Evolutionary conservation across 441 rosid species (phyloP).

Genomic region (Pelargonium hybrid): DNA sequence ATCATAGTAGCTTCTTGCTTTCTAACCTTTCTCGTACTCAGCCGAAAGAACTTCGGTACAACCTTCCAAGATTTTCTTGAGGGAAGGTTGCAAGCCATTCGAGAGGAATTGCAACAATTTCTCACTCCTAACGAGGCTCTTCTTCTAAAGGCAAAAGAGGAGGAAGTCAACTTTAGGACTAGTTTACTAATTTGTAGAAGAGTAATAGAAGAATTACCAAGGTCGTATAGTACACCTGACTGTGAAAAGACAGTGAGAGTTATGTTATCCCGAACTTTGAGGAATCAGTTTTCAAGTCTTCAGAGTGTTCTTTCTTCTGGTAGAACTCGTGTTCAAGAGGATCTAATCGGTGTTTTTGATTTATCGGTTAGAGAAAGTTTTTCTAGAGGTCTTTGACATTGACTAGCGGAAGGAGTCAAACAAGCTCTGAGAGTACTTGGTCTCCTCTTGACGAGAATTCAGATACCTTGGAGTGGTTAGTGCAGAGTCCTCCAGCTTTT

Average conservation of each 20-base stretch:
- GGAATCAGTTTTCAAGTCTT: too few relatives aligned
- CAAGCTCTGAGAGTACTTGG: neutral
- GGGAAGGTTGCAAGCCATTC: neutral
- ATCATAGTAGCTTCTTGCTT: neutral
- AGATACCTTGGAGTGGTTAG: too few relatives aligned
- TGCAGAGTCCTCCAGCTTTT: too few relatives aligned
- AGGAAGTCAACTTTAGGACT: neutral
- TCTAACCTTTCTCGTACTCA: neutral
- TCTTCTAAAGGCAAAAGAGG: neutral
- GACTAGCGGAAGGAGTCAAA: neutral
- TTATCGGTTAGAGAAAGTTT: too few relatives aligned
- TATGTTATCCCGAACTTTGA: neutral
- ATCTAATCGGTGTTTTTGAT: too few relatives aligned
- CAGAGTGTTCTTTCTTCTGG: too few relatives aligned
- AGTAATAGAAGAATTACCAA: neutral
- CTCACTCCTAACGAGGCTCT: neutral
- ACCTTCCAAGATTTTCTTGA: neutral
- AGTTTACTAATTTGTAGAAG: neutral
- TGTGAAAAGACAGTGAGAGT: neutral
- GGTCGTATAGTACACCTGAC: neutral
- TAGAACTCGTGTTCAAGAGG: too few relatives aligned
- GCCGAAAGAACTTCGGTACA: neutral
- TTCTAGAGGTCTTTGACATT: too few relatives aligned
- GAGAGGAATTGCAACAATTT: neutral
- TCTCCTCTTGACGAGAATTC: too few relatives aligned